Evolutionary conservation across 129 eudicot genomes (phyloP).

Genomic region (Flaveria trinervia): DNA sequence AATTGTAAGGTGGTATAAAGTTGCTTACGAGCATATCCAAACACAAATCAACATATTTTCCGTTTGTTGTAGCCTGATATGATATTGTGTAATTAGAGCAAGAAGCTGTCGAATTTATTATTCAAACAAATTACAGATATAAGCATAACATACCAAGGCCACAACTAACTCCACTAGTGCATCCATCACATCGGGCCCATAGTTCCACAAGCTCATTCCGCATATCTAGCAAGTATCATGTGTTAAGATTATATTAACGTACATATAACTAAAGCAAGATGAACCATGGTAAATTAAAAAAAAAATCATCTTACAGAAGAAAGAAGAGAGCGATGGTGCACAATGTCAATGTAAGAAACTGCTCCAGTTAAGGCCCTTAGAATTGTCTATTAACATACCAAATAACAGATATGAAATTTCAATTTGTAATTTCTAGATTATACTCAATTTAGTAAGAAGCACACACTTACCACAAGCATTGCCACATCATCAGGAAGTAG

Average conservation of each 20-base stretch:
- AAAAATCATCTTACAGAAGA: conserved; percentile 55
- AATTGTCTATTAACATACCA: conserved; percentile 58
- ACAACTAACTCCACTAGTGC: conserved; percentile 73
- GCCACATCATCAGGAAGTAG: conserved; percentile 77
- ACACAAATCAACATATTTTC: conserved; percentile 71
- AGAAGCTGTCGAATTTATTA: not conserved
- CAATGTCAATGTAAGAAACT: conserved; percentile 57
- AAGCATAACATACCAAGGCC: conserved; percentile 63
- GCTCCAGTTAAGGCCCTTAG: conserved; percentile 77
- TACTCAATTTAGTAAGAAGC: not conserved
- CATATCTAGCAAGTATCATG: conserved; percentile 52
- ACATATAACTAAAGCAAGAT: not conserved
- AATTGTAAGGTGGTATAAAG: conserved; percentile 68
- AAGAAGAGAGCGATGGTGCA: conserved; percentile 73
- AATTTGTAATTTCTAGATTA: not conserved
- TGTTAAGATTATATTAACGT: not conserved
- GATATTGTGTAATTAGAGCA: conserved; percentile 1
- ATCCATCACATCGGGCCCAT: conserved; percentile 90
- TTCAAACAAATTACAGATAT: not conserved
- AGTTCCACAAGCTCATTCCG: conserved; percentile 87
- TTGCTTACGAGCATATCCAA: conserved; percentile 90
- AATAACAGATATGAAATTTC: not conserved
- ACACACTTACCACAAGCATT: conserved; percentile 69
- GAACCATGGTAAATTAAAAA: not conserved
- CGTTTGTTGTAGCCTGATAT: conserved; percentile 79